Percentiles rank a stretch among this genome's conserved stretches.
Evolutionary conservation across 306 rosid species (phyloP).

Genomic region (Betula pendula): DNA sequence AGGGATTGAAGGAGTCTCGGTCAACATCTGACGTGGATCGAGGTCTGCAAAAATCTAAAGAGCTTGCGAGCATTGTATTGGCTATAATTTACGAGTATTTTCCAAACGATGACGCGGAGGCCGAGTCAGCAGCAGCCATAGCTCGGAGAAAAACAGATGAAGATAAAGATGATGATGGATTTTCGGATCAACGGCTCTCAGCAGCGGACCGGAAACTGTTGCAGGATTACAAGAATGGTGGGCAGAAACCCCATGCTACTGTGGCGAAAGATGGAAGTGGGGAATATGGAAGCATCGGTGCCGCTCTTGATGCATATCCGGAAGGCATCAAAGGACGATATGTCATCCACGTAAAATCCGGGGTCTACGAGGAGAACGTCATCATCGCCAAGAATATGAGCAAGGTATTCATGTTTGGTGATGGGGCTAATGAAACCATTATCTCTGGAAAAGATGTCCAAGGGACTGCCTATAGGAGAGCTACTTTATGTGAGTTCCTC

Average conservation of each 20-base stretch:
- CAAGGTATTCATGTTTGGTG: conserved; percentile 37
- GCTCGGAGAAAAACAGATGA: not conserved
- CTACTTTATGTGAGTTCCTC: conserved; percentile 33
- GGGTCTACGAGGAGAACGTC: conserved; percentile 26
- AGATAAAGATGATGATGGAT: not conserved
- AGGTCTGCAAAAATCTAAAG: conserved; percentile 12
- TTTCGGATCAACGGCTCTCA: not conserved
- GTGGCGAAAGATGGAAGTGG: conserved; percentile 38
- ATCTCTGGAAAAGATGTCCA: conserved; percentile 18
- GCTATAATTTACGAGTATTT: conserved; percentile 20
- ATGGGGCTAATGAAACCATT: conserved; percentile 23
- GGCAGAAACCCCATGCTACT: not conserved
- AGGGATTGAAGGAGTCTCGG: not conserved
- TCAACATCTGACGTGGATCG: not conserved
- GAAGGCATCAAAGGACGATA: conserved; percentile 2
- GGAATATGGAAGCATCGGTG: conserved; percentile 17
- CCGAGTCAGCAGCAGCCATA: not conserved
- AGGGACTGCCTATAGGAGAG: conserved; percentile 12
- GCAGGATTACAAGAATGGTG: not conserved
- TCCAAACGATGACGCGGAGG: not conserved
- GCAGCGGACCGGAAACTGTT: not conserved
- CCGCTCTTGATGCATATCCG: conserved; percentile 22
- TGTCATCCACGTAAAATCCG: conserved; percentile 28
- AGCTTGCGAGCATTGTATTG: conserved; percentile 29
- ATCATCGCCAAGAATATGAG: conserved; percentile 27